Base-by-base conservation (phyloP, 1,139 yeast species). In the Sugiyamaella paludigena region DNA sequence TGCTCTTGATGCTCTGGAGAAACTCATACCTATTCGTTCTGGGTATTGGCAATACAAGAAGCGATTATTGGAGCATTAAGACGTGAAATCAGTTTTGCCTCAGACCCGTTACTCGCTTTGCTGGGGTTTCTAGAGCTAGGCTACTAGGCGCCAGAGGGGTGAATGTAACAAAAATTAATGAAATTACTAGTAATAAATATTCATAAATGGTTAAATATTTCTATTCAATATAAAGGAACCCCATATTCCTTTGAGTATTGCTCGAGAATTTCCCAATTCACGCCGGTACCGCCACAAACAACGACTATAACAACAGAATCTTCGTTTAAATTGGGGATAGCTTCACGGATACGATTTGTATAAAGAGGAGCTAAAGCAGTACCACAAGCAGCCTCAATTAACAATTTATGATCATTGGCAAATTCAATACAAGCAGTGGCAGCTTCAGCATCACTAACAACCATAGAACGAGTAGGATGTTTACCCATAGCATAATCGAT, bases 311-410 rank as follows among this genome's bases (percentile, higher is more conserved):
- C 53, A 11, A 56, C 54, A 0, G 65, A 59, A 38, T 58, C 58
- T 11, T 52, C 52, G 35, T 47, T 52, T 19, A 65, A 52, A 34
- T 55, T 53, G 1, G 67, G 67, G 36, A 66, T 45, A 5, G 56
- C 48, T 10, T 58, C 55, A 26, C 51, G 51, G 40, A 66, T 49
- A 29, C 54, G 49, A 32, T 59, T 59, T 31, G 57, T 66, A 59
- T 79, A 79, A 4, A 78, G 73, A 11, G 81, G 71, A 24, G 83
- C 78, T 27, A 83, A 59, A 0, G 88, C 79, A 2, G 87, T 87
- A 9, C 89, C 89, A 66, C 91, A 84, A 1, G 89, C 88, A 0
- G 89, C 88, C 58, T 84, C 91, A 1, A 81, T 78, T 8, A 81
- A 68, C 43, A 78, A 70, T 40, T 75, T 74, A 57, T 73, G 78